A percentile compares a stretch with the other conserved stretches of the same genome.
Evolutionary conservation across 805 yeast species (phyloP).

Genomic region (Saccharomycopsis vini): DNA sequence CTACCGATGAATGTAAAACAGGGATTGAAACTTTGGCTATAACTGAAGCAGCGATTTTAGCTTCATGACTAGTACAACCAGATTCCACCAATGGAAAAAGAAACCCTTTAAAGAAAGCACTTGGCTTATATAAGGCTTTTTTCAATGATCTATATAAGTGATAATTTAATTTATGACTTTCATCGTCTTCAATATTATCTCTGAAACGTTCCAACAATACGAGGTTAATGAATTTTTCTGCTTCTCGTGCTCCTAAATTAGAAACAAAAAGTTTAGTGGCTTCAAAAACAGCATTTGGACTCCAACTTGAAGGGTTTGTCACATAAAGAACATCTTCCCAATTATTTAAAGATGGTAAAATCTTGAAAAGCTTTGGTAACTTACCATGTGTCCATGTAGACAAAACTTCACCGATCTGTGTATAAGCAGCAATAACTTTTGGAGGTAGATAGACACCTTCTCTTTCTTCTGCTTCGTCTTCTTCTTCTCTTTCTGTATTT

Average conservation of each 20-base stretch:
- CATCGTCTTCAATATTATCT: constrained; percentile 59
- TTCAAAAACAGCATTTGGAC: constrained; percentile 89
- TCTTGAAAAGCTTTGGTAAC: constrained; percentile 92
- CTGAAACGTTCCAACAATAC: constrained; percentile 68
- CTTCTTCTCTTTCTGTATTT: constrained; percentile 16
- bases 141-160: constrained; percentile 88
- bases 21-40: constrained; percentile 86
- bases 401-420: constrained; percentile 80
- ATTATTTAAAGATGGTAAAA: constrained; percentile 82
- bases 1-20: constrained; percentile 92
- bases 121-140: constrained; percentile 91
- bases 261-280: constrained; percentile 93
- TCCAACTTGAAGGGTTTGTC: constrained; percentile 89
- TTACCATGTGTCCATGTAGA: constrained; percentile 92
- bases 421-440: constrained; percentile 90
- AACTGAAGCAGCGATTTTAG: constrained; percentile 89
- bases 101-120: constrained; percentile 95
- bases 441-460: constrained; percentile 89
- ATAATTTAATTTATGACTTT: constrained; percentile 74
- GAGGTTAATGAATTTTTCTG: constrained; percentile 68
- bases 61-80: constrained; percentile 89
- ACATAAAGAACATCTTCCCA: constrained; percentile 95
- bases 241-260: constrained; percentile 76
- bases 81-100: constrained; percentile 82
- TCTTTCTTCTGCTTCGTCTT: constrained; percentile 28